A percentile compares a stretch with the other conserved stretches of the same genome.
phyloP scores from a whole-genome alignment of 1,284 basidiomycete genomes.

The Sparassis latifolia region DNA sequence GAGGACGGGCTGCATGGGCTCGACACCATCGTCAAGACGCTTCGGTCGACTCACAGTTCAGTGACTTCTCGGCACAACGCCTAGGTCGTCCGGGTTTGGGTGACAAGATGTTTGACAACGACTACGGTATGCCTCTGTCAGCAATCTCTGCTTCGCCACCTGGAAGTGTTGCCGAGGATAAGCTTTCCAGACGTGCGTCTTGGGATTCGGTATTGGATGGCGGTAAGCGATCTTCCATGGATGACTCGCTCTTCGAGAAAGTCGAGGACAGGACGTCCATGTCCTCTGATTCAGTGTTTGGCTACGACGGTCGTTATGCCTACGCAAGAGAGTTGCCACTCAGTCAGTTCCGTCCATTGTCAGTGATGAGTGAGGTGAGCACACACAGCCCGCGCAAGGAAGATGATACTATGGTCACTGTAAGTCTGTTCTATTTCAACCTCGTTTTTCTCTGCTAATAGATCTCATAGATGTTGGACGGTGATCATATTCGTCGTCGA shows the following conservation, averaged over 20 bases:
- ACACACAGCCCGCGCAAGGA: slow-evolving; percentile 49
- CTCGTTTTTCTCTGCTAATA: not conserved
- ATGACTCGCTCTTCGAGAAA: slow-evolving; percentile 66
- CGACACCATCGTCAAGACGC: slow-evolving; percentile 47
- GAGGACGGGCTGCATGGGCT: slow-evolving; percentile 55
- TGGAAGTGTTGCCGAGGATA: slow-evolving; percentile 30
- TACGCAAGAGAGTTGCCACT: slow-evolving; percentile 19
- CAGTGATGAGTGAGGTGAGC: slow-evolving; percentile 50
- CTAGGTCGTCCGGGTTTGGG: slow-evolving; percentile 71
- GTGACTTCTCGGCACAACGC: slow-evolving; percentile 52
- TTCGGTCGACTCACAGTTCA: slow-evolving; percentile 61
- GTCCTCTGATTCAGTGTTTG: slow-evolving; percentile 64
- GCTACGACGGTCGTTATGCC: slow-evolving; percentile 34
- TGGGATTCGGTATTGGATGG: slow-evolving; percentile 19
- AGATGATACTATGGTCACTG: slow-evolving; percentile 76
- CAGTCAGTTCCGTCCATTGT: slow-evolving; percentile 55
- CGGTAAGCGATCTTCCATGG: slow-evolving; percentile 14
- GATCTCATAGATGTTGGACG: slow-evolving; percentile 60
- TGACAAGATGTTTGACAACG: slow-evolving; percentile 80
- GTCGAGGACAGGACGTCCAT: slow-evolving; percentile 44
- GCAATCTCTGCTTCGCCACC: slow-evolving; percentile 67
- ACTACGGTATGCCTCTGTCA: slow-evolving; percentile 50
- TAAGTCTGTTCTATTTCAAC: slow-evolving; percentile 28
- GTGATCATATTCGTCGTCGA: slow-evolving; percentile 60
- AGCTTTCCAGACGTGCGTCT: slow-evolving; percentile 8